Base-by-base conservation (phyloP, 148 eudicot genomes). In the Diospyros kaki region DNA sequence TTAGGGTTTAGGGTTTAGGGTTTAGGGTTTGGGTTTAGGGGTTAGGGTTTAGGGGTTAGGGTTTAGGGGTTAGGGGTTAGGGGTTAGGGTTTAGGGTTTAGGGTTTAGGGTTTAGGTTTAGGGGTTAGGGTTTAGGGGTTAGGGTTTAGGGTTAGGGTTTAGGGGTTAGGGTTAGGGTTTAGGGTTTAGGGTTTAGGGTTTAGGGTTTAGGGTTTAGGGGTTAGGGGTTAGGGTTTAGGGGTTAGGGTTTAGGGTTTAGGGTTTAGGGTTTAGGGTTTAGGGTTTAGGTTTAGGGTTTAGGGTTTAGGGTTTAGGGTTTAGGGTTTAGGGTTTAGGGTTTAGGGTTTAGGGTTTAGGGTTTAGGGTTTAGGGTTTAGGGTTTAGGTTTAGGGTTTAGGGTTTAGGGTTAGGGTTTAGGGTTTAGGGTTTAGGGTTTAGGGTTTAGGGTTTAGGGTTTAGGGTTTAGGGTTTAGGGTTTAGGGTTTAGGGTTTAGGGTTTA, bases 211-310 rank as follows among this genome's bases (percentile, higher is more conserved):
- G 71, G 58, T 68, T n/a, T n/a, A n/a, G n/a, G n/a, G n/a, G n/a
- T n/a, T n/a, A n/a, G n/a, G n/a, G n/a, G n/a, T n/a, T n/a, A n/a
- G n/a, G n/a, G n/a, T n/a, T n/a, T n/a, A n/a, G n/a, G n/a, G n/a
- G n/a, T n/a, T n/a, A n/a, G n/a, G 71, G 71, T 68, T 68, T 68
- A 68, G 71, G 71, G 71, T 68, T 68, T 68, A 68, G 71, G 71
- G 71, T 68, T 68, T 68, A 68, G 71, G 71, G 71, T 68, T 68
- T 68, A 68, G 71, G 71, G 71, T 68, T 68, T 68, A 68, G 71
- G 58, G 71, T 68, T 68, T 68, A 68, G 71, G 71, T 56, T 51
- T 51, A 18, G 51, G 71, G 71, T 42, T 68, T 68, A 48, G 51
- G 71, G 71, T 42, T 68, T 68, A 48, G 18, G 58, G 71, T 56